Percentiles rank a stretch among this genome's conserved stretches.
Evolutionary conservation across 2,329 filamentous ascomycete species (phyloP).

Genomic region (Aureobasidium subglaciale): DNA sequence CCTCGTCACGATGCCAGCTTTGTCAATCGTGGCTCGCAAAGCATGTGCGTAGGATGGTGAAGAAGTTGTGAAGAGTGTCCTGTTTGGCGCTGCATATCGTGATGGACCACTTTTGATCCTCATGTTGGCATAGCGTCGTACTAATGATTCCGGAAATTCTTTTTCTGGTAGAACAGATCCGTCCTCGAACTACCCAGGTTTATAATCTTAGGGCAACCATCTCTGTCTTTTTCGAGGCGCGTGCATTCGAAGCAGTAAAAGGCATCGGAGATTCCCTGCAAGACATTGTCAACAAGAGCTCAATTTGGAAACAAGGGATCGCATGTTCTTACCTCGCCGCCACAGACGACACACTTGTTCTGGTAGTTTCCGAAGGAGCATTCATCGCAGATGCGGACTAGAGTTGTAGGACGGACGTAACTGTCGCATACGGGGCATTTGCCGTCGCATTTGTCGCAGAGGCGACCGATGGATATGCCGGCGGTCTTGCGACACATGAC

Average conservation of each 20-base stretch:
- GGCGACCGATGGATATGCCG: slow-evolving; percentile 93
- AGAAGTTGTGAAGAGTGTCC: not conserved
- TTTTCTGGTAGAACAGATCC: slow-evolving; percentile 76
- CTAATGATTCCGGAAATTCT: slow-evolving; percentile 58
- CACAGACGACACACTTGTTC: slow-evolving; percentile 98
- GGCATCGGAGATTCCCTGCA: slow-evolving; percentile 80
- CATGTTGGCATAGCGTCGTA: not conserved
- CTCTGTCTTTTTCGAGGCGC: slow-evolving; percentile 88
- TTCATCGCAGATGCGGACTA: slow-evolving; percentile 98
- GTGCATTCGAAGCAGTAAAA: slow-evolving; percentile 99
- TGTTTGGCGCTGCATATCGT: not conserved
- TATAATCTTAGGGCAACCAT: slow-evolving; percentile 98
- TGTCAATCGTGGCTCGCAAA: too few relatives aligned
- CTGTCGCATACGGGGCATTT: slow-evolving; percentile 99
- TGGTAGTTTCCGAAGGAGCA: slow-evolving; percentile 99
- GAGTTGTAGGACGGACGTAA: slow-evolving; percentile 94
- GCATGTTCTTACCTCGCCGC: slow-evolving; percentile 56
- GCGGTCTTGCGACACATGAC: slow-evolving; percentile 99
- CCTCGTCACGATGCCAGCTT: too few relatives aligned
- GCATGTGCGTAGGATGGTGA: not conserved
- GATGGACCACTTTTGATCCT: not conserved
- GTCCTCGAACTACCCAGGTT: slow-evolving; percentile 93
- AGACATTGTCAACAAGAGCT: not conserved
- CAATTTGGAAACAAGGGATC: too few relatives aligned
- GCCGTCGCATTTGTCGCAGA: slow-evolving; percentile 99